Evolutionary conservation across 2,329 filamentous ascomycete species (phyloP).

Genomic region (Aspergillus luchuensis): DNA sequence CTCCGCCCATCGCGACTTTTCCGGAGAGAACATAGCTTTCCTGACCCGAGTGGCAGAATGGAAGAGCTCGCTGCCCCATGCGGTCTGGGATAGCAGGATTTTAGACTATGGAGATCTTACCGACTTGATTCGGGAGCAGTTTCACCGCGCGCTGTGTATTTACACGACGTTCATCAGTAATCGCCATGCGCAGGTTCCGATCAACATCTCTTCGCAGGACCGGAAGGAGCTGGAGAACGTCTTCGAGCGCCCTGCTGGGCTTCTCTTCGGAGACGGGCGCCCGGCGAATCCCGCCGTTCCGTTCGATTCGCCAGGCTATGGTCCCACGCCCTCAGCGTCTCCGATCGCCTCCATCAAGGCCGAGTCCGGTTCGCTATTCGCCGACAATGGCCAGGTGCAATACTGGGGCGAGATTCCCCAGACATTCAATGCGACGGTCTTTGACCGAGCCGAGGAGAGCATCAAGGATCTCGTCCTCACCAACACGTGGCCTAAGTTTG

Average conservation of each 20-base stretch:
- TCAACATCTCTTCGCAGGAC: slow-evolving; percentile 63
- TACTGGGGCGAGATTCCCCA: slow-evolving; percentile 43
- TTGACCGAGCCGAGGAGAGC: slow-evolving; percentile 60
- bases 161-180: slow-evolving; percentile 62
- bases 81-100: too few relatives aligned
- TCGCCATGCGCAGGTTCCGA: slow-evolving; percentile 64
- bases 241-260: slow-evolving; percentile 58
- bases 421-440: slow-evolving; percentile 55
- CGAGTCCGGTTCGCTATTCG: background rate
- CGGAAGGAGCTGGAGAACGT: slow-evolving; percentile 57
- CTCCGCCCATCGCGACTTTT: slow-evolving; percentile 67
- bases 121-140: slow-evolving; percentile 40
- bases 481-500: slow-evolving; percentile 63
- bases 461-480: slow-evolving; percentile 69
- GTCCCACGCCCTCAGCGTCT: too few relatives aligned
- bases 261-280: too few relatives aligned
- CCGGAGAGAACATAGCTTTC: slow-evolving; percentile 71
- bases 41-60: slow-evolving; percentile 60
- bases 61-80: slow-evolving; percentile 42
- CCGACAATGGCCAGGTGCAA: slow-evolving; percentile 32
- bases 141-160: slow-evolving; percentile 64
- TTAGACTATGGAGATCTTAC: slow-evolving; percentile 16
- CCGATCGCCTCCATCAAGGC: too few relatives aligned
- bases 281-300: too few relatives aligned
- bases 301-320: too few relatives aligned